A percentile compares a stretch with the other conserved stretches of the same genome.
phyloP scores from a whole-genome alignment of 305 asterid species.

The Lippia alba region DNA sequence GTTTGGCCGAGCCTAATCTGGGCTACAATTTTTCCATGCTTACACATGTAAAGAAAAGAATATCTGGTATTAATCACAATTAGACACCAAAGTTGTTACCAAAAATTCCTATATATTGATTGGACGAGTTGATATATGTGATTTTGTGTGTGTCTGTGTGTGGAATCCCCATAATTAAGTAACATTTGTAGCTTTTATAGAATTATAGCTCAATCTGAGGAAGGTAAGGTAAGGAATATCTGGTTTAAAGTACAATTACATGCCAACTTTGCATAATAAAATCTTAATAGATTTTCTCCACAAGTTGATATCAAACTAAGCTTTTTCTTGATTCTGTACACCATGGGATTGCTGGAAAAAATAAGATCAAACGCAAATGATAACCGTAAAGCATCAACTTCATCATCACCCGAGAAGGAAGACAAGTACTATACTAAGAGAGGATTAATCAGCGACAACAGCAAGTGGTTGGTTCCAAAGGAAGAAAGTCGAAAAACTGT shows the following conservation, averaged over 20 bases:
- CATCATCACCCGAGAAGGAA: constrained; percentile 67
- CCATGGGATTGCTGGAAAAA: constrained; percentile 53
- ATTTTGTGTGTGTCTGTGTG: neutral
- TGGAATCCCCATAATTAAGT: neutral
- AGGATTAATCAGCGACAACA: constrained; percentile 54
- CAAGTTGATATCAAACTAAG: neutral
- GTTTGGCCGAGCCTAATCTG: too few species aligned
- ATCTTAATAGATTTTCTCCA: neutral
- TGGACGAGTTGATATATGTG: too few species aligned
- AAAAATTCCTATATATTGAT: too few species aligned
- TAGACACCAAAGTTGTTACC: too few species aligned
- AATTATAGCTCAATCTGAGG: neutral
- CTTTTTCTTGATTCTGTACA: constrained; percentile 1
- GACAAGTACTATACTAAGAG: constrained; percentile 64
- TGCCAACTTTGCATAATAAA: neutral
- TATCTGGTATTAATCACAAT: neutral
- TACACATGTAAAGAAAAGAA: neutral
- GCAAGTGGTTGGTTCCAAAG: constrained; percentile 42
- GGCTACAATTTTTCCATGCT: too few species aligned
- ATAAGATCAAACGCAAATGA: constrained; percentile 52
- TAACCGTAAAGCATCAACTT: constrained; percentile 45
- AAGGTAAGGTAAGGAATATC: neutral
- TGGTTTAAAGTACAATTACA: neutral
- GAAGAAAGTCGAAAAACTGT: constrained; percentile 61
- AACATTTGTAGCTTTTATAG: neutral